phyloP scores from a whole-genome alignment of 441 rosid genomes.

The Flueggea neowawraea region DNA sequence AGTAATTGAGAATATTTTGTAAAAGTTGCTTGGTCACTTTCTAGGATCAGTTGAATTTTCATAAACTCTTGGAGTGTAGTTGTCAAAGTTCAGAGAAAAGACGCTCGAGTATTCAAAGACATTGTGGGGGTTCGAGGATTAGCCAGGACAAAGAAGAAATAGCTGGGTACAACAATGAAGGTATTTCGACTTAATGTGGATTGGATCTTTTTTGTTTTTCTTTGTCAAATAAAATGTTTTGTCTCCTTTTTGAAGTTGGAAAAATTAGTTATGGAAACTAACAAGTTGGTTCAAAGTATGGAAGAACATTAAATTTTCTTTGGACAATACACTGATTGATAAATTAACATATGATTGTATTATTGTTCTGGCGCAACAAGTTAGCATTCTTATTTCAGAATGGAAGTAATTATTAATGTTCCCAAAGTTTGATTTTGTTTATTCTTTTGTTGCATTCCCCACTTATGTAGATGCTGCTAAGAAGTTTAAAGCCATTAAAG shows the following conservation, averaged over 20 bases:
- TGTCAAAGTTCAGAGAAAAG: conserved; percentile 64
- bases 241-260: no score
- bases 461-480: conserved; percentile 54
- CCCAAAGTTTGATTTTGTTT: neutral
- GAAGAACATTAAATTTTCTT: no score
- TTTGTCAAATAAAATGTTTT: no score
- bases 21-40: conserved; percentile 18
- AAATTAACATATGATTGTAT: no score
- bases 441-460: conserved; percentile 3
- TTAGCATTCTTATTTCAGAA: no score
- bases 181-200: conserved; percentile 15
- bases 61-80: conserved; percentile 69
- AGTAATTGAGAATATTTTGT: conserved; percentile 14
- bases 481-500: conserved; percentile 73
- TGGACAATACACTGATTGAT: no score
- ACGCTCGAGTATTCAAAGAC: conserved; percentile 28
- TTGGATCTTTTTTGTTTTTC: no score
- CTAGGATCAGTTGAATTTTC: conserved; percentile 83
- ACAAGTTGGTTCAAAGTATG: no score
- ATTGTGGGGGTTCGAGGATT: conserved; percentile 24
- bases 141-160: conserved; percentile 28
- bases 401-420: neutral
- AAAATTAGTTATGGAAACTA: no score
- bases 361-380: no score
- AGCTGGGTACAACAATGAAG: conserved; percentile 35